A percentile compares a stretch with the other conserved stretches of the same genome.
phyloP scores from a whole-genome alignment of 441 rosid species.

The Cnidoscolus chayamansa region DNA sequence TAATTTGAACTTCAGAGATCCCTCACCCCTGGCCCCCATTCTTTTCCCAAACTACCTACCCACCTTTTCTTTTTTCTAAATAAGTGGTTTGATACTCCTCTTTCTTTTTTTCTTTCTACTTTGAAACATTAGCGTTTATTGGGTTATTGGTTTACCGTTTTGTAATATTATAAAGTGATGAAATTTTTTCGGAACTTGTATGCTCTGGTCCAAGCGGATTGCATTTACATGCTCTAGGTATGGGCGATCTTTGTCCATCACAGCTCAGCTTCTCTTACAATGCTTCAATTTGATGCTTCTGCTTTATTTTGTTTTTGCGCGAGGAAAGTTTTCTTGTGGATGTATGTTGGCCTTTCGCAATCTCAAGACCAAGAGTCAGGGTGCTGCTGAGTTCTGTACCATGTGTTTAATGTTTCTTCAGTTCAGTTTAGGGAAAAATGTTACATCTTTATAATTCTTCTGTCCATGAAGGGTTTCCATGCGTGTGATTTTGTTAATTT shows the following conservation, averaged over 20 bases:
- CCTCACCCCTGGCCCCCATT: neutral
- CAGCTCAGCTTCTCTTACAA: neutral
- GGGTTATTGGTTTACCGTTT: neutral
- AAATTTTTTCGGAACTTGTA: neutral
- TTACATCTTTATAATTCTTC: neutral
- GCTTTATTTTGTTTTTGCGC: neutral
- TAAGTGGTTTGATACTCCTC: neutral
- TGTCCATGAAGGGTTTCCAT: neutral
- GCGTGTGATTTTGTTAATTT: neutral
- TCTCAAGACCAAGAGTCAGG: neutral
- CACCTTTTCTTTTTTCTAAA: neutral
- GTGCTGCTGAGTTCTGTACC: too few species aligned
- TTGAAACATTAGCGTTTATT: neutral
- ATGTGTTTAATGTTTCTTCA: too few species aligned
- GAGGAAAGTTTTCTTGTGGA: conserved; percentile 4
- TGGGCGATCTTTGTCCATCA: neutral
- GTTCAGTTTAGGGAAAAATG: too few species aligned
- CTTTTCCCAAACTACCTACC: neutral
- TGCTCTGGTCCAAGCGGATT: neutral
- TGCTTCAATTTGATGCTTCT: conserved; percentile 8
- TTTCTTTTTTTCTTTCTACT: neutral
- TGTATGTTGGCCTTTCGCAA: neutral
- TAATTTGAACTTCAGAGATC: conserved; percentile 11
- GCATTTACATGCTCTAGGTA: neutral
- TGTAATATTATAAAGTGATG: neutral